Base-by-base conservation (phyloP, 768 basidiomycete species). In the Dendrothele bispora region DNA sequence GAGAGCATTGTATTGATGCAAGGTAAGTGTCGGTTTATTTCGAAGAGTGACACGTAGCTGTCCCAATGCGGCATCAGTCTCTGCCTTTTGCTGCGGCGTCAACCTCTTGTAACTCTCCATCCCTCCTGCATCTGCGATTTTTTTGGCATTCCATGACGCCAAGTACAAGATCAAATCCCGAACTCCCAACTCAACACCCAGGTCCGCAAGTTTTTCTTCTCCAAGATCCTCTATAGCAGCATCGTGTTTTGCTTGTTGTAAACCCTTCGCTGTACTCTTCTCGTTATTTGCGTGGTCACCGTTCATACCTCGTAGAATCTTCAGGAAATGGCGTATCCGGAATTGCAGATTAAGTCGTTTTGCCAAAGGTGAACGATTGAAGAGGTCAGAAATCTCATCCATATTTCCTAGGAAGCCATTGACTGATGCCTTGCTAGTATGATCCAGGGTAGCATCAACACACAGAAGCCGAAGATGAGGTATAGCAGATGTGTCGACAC, bases 241-340 rank as follows among this genome's bases (percentile, higher is more conserved):
- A 12, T 54, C 49, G 3, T 29, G 21, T 24, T 43, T 39, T 22
- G 46, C 48, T 21, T 47, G 43, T 15, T 35, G 11, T 7, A 55
- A 38, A 22, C 52, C 35, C 7, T 47, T 43, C 3, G 22, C 45
- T 2, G 54, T 30, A 44, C 59, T 58, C 47, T 61, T 64, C 40
- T 63, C 55, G 37, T 66, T 62, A 15, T 52, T 49, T 0, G 60
- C 61, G 40, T 65, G 65, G 38, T 66, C 63, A 1, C 47, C 46
- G 26, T 41, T 30, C 28, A 57, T 45, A 1, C 50, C 55, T 21
- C 30, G 49, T 12, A 57, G 14, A 24, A 47, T 51, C 5, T 43
- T 18, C 21, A 35, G 30, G 35, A 43, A 51, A 6, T 44, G 26
- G 2, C 20, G 24, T 21, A 38, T 10, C n/a, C 39, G n/a, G 28